These are phyloP conservation scores for Rutidosis leptorrhynchoides DNA, from an alignment of 129 eudicot species.

Conservation along the genomic window DNA sequence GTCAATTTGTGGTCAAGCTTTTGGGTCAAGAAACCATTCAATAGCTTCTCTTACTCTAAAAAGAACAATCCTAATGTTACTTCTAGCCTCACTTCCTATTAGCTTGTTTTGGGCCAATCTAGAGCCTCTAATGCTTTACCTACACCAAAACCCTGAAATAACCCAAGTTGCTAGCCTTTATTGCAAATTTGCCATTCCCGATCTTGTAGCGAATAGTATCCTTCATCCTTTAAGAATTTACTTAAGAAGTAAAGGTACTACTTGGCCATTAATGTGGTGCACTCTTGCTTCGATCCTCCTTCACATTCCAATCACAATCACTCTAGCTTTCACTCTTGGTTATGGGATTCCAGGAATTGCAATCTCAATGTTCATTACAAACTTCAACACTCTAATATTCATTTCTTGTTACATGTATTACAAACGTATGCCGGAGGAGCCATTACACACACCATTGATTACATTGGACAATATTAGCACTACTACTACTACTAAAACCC, in stretches of 20 bases:
- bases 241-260: slow-evolving; percentile 76
- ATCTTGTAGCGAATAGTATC: slow-evolving; percentile 73
- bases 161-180: slow-evolving; percentile 66
- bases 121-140: slow-evolving; percentile 70
- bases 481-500: too few relatives aligned
- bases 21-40: slow-evolving; percentile 67
- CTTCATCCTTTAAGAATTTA: slow-evolving; percentile 88
- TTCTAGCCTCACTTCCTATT: slow-evolving; percentile 67
- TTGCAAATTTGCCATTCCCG: slow-evolving; percentile 72
- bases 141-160: slow-evolving; percentile 69
- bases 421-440: too few relatives aligned
- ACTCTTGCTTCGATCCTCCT: slow-evolving; percentile 54
- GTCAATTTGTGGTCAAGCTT: slow-evolving; percentile 93
- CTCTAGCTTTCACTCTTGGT: slow-evolving; percentile 58
- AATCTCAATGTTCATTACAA: slow-evolving; percentile 58
- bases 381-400: slow-evolving; percentile 51
- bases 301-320: slow-evolving; percentile 61
- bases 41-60: slow-evolving; percentile 54
- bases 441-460: slow-evolving; percentile 27
- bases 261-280: slow-evolving; percentile 88
- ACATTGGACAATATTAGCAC: too few relatives aligned
- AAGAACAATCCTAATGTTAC: slow-evolving; percentile 65
- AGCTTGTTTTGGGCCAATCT: slow-evolving; percentile 76
- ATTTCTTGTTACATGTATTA: slow-evolving; percentile 54
- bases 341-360: slow-evolving; percentile 84